Percentiles rank a stretch among this genome's conserved stretches.
These are phyloP conservation scores for Ustilago hordei DNA, from an alignment of 1,284 basidiomycete genomes.

Conservation along the genomic window DNA sequence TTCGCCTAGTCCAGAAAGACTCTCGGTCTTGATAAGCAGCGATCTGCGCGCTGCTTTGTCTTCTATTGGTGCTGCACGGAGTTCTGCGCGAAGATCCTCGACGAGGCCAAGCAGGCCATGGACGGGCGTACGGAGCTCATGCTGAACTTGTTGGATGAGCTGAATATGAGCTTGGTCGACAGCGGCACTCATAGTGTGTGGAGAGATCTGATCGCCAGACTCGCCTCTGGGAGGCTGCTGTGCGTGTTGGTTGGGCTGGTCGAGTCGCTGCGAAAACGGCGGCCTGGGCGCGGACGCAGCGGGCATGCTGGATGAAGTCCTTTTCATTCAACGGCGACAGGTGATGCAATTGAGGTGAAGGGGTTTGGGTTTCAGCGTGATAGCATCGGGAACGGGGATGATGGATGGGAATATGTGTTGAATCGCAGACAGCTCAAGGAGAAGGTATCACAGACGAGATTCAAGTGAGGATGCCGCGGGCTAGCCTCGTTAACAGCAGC, in stretches of 20 bases:
- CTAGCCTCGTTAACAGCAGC: neutral
- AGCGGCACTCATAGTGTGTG: slow-evolving; percentile 31
- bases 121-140: slow-evolving; percentile 55
- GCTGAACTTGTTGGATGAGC: slow-evolving; percentile 57
- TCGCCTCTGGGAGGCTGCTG: slow-evolving; percentile 21
- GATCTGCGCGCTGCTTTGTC: slow-evolving; percentile 17
- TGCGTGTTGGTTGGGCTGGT: slow-evolving; percentile 12
- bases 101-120: slow-evolving; percentile 48
- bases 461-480: slow-evolving; percentile 10
- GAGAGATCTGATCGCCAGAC: slow-evolving; percentile 30
- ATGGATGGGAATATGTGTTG: neutral
- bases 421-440: neutral
- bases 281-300: slow-evolving; percentile 7
- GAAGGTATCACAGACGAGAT: neutral
- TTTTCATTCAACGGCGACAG: neutral
- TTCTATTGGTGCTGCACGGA: slow-evolving; percentile 13
- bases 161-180: slow-evolving; percentile 52
- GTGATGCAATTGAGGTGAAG: neutral
- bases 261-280: slow-evolving; percentile 30
- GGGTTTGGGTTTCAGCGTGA: neutral
- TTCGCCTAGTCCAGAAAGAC: slow-evolving; percentile 43
- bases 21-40: slow-evolving; percentile 30
- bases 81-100: slow-evolving; percentile 31
- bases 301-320: slow-evolving; percentile 16
- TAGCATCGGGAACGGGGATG: neutral